phyloP scores from a whole-genome alignment of 768 basidiomycete genomes.

The Xerocomus spinulosus region DNA sequence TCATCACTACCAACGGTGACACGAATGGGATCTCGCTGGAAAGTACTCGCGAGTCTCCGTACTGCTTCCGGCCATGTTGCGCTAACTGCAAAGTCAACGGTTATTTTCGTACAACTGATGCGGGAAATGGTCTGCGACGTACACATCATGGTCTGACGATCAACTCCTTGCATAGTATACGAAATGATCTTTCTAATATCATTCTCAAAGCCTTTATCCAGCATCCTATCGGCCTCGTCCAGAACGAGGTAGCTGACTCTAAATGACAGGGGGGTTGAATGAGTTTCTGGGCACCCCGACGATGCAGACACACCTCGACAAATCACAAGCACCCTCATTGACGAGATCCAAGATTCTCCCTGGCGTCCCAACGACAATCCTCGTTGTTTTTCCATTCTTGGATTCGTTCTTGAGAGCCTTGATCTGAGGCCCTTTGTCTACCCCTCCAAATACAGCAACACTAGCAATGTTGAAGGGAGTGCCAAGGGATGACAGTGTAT shows the following conservation, averaged over 20 bases:
- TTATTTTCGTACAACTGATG: neutral
- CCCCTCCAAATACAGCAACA: constrained; percentile 94
- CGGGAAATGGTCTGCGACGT: constrained; percentile 29
- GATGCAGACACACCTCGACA: constrained; percentile 55
- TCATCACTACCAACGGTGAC: constrained; percentile 96
- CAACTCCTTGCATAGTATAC: constrained; percentile 57
- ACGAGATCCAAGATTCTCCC: constrained; percentile 92
- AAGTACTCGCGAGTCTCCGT: constrained; percentile 80
- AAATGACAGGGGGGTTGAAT: neutral
- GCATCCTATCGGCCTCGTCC: constrained; percentile 97
- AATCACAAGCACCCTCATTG: constrained; percentile 78
- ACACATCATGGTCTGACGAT: constrained; percentile 95
- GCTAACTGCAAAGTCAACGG: constrained; percentile 55
- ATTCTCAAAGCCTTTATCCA: constrained; percentile 98
- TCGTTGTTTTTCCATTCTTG: constrained; percentile 49
- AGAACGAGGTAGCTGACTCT: constrained; percentile 90
- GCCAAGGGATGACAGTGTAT: constrained; percentile 70
- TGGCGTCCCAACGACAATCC: constrained; percentile 93
- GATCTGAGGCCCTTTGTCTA: constrained; percentile 81
- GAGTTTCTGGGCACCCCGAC: neutral
- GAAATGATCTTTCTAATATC: constrained; percentile 91
- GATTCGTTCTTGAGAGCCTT: constrained; percentile 55
- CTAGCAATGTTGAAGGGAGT: constrained; percentile 70
- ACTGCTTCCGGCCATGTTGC: constrained; percentile 99
- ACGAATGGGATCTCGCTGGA: constrained; percentile 78